Evolutionary conservation across 2,329 filamentous ascomycete genomes (phyloP), one percentile per base, ranked within the genome.

Genomic region (Sporothrix luriei): DNA sequence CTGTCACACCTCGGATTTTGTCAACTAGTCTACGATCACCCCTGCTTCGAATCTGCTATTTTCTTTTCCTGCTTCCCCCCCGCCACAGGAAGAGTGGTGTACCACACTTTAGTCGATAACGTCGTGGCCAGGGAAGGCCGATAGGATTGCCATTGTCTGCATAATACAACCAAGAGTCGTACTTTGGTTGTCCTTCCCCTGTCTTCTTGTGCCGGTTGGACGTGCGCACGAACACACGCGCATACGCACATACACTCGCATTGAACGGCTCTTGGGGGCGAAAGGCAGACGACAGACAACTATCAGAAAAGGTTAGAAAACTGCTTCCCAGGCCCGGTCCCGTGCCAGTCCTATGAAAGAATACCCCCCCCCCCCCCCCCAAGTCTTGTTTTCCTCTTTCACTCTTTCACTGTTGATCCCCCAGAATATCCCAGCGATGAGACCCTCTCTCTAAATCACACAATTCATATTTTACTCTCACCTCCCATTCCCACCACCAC

Each of bases 331-430:
- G 46, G 49, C 46, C 51, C 24, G 66, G 54, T 46, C 57, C 66
- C 24, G 51, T 62, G 38, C 43, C 52, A 55, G 24, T 33, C 33
- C 33, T 33, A 70, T 29, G 26, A 64, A 66, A 29, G 38, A n/a
- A 71, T 43, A 51, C 29, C 43, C 26, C 24, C 26, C n/a, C n/a
- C n/a, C n/a, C n/a, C n/a, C n/a, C n/a, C n/a, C n/a, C n/a, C n/a
- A n/a, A 66, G 59, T 49, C 61, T 55, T 21, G 52, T 16, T 68
- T 54, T 38, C 16, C 16, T 68, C 57, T 66, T 48, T 24, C 55
- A 62, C 16, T 68, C 57, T 66, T 48, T 24, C 55, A 62, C 49
- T 52, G 64, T 68, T 62, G 62, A 71, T 71, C 70, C 69, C 70
- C 62, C 68, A 59, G 68, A 68, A 65, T 65, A 69, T 69, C 67